Conservation (phyloP, 106 monocot species). For the Cymbidium sinense region DNA sequence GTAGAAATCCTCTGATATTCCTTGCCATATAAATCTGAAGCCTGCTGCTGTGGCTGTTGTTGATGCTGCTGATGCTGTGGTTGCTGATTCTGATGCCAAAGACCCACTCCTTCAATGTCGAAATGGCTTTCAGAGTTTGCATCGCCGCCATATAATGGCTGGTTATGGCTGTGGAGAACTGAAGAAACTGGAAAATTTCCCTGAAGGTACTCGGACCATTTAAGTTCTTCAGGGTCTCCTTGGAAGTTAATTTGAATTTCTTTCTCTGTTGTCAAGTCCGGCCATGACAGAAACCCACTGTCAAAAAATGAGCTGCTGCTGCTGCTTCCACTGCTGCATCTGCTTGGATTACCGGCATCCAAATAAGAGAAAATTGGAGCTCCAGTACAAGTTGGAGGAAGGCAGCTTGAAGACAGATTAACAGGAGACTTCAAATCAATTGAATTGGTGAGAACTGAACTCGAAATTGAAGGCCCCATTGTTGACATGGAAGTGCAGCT, state of each 20-base stretch:
- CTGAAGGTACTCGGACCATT: slow-evolving; percentile 76
- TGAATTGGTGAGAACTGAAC: slow-evolving; percentile 20
- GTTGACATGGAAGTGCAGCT: slow-evolving; percentile 12
- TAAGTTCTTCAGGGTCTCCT: slow-evolving; percentile 51
- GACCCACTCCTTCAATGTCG: slow-evolving; percentile 22
- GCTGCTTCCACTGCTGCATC: slow-evolving; percentile 7
- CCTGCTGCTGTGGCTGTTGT: slow-evolving; percentile 14
- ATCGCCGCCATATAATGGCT: slow-evolving; percentile 17
- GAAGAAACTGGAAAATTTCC: slow-evolving; percentile 31
- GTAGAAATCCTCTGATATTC: slow-evolving; percentile 58
- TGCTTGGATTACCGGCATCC: slow-evolving; percentile 2
- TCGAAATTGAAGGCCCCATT: slow-evolving; percentile 15
- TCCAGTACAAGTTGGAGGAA: slow-evolving; percentile 23
- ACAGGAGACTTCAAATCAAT: slow-evolving; percentile 23
- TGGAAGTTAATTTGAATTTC: slow-evolving; percentile 18
- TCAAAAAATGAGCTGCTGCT: slow-evolving; percentile 39
- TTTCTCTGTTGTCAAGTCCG: slow-evolving; percentile 36
- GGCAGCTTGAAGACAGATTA: slow-evolving; percentile 11
- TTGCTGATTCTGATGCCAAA: slow-evolving; percentile 37
- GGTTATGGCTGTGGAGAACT: slow-evolving; percentile 18
- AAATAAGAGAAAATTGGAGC: neutral
- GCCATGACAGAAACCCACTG: slow-evolving; percentile 37
- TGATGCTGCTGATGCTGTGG: slow-evolving; percentile 30
- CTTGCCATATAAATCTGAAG: slow-evolving; percentile 52
- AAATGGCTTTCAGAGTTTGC: slow-evolving; percentile 47